Percentiles rank a stretch among this genome's conserved stretches.
Conservation (phyloP, 1,284 basidiomycete species). For the Tremellales sp. region DNA sequence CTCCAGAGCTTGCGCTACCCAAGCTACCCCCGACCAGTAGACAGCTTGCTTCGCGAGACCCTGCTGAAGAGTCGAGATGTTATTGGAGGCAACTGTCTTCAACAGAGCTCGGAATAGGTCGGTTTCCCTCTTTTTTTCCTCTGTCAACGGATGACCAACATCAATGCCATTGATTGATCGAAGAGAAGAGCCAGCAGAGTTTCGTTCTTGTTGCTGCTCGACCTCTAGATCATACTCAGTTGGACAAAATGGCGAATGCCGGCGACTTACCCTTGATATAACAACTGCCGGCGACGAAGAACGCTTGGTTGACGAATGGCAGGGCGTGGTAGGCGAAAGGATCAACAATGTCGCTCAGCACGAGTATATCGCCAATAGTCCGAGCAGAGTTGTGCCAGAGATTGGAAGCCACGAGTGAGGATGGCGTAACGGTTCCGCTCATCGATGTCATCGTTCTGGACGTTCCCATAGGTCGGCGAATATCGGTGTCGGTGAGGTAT, state of each 20-base stretch:
- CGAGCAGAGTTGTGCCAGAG: slow-evolving; percentile 31
- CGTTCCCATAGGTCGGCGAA: neutral
- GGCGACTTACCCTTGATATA: slow-evolving; percentile 27
- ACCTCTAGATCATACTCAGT: too few relatives aligned
- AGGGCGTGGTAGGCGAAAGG: slow-evolving; percentile 23
- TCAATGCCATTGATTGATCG: too few relatives aligned
- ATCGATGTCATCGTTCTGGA: neutral
- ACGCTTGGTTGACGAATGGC: slow-evolving; percentile 33
- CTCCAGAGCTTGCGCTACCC: slow-evolving; percentile 23
- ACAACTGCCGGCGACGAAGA: slow-evolving; percentile 32
- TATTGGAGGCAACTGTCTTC: slow-evolving; percentile 15
- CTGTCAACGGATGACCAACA: too few relatives aligned
- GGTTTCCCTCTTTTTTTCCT: too few relatives aligned
- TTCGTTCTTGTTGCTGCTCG: too few relatives aligned
- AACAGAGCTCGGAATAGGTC: slow-evolving; percentile 21
- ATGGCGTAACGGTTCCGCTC: slow-evolving; percentile 17
- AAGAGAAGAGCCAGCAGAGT: too few relatives aligned
- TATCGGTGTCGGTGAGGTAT: slow-evolving; percentile 16
- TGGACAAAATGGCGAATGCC: too few relatives aligned
- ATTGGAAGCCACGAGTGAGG: slow-evolving; percentile 11
- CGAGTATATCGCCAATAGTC: slow-evolving; percentile 34
- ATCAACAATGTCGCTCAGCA: slow-evolving; percentile 29
- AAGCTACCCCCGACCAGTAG: slow-evolving; percentile 27
- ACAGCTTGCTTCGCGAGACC: slow-evolving; percentile 20
- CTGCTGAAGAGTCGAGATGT: slow-evolving; percentile 21